phyloP scores from a whole-genome alignment of 2,329 filamentous ascomycete species.

The Mycosphaerella sp. region DNA sequence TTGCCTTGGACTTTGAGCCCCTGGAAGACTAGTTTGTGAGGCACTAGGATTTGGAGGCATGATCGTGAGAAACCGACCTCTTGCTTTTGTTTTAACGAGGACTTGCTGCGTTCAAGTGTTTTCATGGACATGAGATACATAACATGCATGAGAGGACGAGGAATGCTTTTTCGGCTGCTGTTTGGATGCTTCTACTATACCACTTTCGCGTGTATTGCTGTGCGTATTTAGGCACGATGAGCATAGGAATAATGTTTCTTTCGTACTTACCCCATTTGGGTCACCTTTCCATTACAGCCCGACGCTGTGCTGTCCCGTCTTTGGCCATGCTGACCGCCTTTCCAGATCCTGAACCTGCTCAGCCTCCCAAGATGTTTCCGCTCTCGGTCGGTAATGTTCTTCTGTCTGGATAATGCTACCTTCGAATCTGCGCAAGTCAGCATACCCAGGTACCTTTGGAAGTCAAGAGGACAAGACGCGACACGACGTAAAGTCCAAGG shows the following conservation, averaged over 20 bases:
- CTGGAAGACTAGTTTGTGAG: too few species aligned
- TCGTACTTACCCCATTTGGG: background rate
- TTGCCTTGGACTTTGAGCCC: slow-evolving; percentile 1
- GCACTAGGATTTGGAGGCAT: background rate
- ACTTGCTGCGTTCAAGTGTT: background rate
- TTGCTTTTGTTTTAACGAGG: background rate
- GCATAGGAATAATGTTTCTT: slow-evolving; percentile 1
- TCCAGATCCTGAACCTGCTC: background rate
- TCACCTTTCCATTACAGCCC: too few species aligned
- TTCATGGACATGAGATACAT: slow-evolving; percentile 5
- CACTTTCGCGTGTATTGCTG: slow-evolving; percentile 11
- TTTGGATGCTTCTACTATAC: slow-evolving; percentile 10
- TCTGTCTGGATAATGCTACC: too few species aligned
- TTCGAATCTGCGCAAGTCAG: too few species aligned
- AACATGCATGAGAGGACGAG: slow-evolving; percentile 9
- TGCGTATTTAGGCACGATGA: background rate
- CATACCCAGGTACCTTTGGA: too few species aligned
- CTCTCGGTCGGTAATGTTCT: too few species aligned
- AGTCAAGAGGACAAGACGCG: too few species aligned
- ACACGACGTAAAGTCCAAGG: background rate
- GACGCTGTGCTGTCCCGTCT: background rate
- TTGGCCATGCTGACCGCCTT: background rate
- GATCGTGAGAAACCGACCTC: background rate
- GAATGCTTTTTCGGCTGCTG: slow-evolving; percentile 1
- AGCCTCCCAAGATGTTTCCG: too few species aligned